phyloP scores from a whole-genome alignment of 176 grass and related monocot species.

The Raddia distichophylla region DNA sequence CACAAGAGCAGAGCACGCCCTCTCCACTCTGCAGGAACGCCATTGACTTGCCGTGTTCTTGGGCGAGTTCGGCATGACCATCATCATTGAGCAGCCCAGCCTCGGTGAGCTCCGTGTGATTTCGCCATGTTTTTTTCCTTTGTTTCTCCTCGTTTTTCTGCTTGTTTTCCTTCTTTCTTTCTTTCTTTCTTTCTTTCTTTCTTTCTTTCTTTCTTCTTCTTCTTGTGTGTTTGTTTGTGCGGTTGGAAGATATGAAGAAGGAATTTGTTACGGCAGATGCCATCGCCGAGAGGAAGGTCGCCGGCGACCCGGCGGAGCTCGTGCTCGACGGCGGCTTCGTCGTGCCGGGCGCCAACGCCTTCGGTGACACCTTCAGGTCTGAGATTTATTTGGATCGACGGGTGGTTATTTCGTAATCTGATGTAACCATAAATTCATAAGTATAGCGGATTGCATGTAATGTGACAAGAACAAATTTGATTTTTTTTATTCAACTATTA shows the following conservation, averaged over 20 bases:
- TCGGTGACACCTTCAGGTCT: constrained; percentile 77
- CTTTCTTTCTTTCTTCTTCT: neutral
- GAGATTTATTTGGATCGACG: neutral
- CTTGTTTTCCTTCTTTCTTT: too few relatives aligned
- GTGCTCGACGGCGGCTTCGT: constrained; percentile 72
- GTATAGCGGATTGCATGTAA: too few relatives aligned
- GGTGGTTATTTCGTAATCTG: too few relatives aligned
- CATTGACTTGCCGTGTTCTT: constrained; percentile 32
- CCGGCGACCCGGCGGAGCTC: constrained; percentile 41
- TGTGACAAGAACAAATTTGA: neutral
- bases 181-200: too few relatives aligned
- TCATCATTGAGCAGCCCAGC: constrained; percentile 62
- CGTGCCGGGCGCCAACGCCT: constrained; percentile 75
- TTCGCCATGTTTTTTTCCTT: neutral
- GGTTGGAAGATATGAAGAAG: too few relatives aligned
- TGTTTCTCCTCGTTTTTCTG: neutral
- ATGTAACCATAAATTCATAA: too few relatives aligned
- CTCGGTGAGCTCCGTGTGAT: constrained; percentile 44
- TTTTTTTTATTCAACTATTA: neutral
- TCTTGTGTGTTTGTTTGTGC: neutral
- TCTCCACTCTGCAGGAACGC: neutral
- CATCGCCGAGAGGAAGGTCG: constrained; percentile 43
- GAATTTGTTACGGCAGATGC: neutral
- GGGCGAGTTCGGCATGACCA: constrained; percentile 58
- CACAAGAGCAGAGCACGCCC: neutral